Percentiles rank a stretch among this genome's conserved stretches.
Evolutionary conservation across 495 filamentous ascomycete species (phyloP).

Genomic region (Annulohypoxylon bovei): DNA sequence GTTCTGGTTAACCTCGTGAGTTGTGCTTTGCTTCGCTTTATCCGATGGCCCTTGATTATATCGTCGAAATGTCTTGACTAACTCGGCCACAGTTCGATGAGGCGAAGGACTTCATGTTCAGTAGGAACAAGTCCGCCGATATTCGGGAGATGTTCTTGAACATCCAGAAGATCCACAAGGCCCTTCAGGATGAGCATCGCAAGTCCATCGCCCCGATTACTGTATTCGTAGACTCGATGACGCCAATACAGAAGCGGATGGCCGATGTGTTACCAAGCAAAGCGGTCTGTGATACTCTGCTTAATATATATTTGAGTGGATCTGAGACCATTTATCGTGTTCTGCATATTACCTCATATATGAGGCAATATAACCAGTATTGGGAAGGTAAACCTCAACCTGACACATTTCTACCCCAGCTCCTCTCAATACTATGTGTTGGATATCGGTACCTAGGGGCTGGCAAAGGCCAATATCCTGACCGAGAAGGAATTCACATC

Average conservation of each 20-base stretch:
- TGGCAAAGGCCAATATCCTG: constrained; percentile 43
- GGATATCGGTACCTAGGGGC: constrained; percentile 47
- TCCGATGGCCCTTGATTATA: background rate
- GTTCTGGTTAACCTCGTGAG: constrained; percentile 52
- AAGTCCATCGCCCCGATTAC: constrained; percentile 48
- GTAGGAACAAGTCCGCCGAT: constrained; percentile 41
- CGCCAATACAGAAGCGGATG: constrained; percentile 55
- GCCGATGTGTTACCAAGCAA: constrained; percentile 50
- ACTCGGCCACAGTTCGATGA: constrained; percentile 50
- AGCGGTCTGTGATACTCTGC: constrained; percentile 48
- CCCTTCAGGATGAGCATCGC: constrained; percentile 47
- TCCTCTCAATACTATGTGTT: constrained; percentile 50
- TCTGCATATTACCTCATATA: constrained; percentile 58
- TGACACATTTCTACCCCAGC: constrained; percentile 56
- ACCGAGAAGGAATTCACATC: constrained; percentile 49
- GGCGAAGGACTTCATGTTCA: constrained; percentile 49
- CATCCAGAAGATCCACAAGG: constrained; percentile 46
- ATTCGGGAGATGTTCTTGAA: constrained; percentile 43
- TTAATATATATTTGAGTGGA: constrained; percentile 55
- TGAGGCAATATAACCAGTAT: constrained; percentile 54
- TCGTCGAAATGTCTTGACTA: background rate
- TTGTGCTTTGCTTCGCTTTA: background rate
- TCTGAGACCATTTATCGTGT: constrained; percentile 63
- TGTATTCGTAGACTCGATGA: constrained; percentile 53
- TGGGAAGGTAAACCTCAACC: constrained; percentile 48